Percentiles rank a stretch among this genome's conserved stretches.
Conservation (phyloP, 164 flowering plant genomes). For the Tetracentron sinense region DNA sequence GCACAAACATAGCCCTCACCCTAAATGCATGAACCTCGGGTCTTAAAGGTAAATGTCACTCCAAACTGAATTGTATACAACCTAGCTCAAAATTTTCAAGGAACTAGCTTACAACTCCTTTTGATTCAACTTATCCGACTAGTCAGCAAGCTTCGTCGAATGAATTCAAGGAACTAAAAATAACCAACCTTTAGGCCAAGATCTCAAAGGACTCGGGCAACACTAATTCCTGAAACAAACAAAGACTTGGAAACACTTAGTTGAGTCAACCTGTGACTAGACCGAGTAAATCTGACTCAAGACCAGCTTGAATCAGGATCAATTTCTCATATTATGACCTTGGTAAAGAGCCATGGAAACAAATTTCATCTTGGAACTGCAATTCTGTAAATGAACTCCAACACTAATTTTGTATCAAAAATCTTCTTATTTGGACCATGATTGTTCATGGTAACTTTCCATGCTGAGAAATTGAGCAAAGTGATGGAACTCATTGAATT, state of each 20-base stretch:
- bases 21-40: too few relatives aligned
- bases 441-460: background rate
- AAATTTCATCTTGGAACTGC: too few relatives aligned
- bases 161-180: background rate
- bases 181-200: too few relatives aligned
- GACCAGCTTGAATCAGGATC: background rate
- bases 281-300: background rate
- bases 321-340: background rate
- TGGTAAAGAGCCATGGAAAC: background rate
- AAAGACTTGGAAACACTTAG: too few relatives aligned
- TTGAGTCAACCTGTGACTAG: too few relatives aligned
- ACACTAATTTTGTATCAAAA: too few relatives aligned
- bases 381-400: too few relatives aligned
- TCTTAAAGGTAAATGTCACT: background rate
- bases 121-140: background rate
- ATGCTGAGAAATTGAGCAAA: background rate
- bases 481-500: background rate
- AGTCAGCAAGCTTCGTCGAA: background rate
- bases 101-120: too few relatives aligned
- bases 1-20: too few relatives aligned
- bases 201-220: background rate
- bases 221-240: too few relatives aligned
- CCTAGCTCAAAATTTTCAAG: background rate
- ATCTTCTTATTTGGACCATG: too few relatives aligned
- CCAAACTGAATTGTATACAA: background rate